phyloP scores from a whole-genome alignment of 805 yeast genomes.

The Kockiozyma suomiensis region DNA sequence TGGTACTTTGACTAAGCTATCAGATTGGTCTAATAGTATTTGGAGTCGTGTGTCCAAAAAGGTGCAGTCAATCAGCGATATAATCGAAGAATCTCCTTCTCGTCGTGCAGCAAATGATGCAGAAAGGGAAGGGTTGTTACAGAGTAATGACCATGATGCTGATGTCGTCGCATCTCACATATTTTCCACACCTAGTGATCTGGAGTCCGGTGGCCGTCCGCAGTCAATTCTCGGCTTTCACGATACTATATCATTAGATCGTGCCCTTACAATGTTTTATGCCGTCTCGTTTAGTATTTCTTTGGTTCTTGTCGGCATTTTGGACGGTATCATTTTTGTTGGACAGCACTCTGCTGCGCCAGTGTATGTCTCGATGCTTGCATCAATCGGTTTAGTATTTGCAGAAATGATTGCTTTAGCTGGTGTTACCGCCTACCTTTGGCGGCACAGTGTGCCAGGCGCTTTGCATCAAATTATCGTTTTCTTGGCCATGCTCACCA shows the following conservation, averaged over 20 bases:
- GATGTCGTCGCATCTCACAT: neutral
- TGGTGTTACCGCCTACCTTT: constrained; percentile 51
- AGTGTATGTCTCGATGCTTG: constrained; percentile 41
- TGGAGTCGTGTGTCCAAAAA: constrained; percentile 26
- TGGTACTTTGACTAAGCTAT: constrained; percentile 33
- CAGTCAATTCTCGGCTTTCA: neutral
- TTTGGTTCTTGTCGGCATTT: constrained; percentile 48
- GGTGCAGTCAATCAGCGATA: constrained; percentile 13
- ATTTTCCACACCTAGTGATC: neutral
- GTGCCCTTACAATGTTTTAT: constrained; percentile 32
- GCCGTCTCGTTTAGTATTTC: constrained; percentile 39
- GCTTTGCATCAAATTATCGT: constrained; percentile 50
- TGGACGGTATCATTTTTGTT: constrained; percentile 49
- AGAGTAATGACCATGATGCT: constrained; percentile 3
- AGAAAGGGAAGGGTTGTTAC: constrained; percentile 42
- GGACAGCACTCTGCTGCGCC: constrained; percentile 38
- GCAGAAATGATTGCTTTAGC: constrained; percentile 48
- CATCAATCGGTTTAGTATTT: constrained; percentile 46
- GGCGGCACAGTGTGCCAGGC: constrained; percentile 46
- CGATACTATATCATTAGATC: constrained; percentile 7
- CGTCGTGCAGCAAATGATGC: constrained; percentile 18
- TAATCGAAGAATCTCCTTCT: constrained; percentile 17
- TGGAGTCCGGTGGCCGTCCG: constrained; percentile 10
- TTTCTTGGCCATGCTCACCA: constrained; percentile 47
- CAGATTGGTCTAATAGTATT: constrained; percentile 34